A percentile compares a stretch with the other conserved stretches of the same genome.
Conservation (phyloP, 192 early-diverging fungal species). For the Umbelopsis sp. region DNA sequence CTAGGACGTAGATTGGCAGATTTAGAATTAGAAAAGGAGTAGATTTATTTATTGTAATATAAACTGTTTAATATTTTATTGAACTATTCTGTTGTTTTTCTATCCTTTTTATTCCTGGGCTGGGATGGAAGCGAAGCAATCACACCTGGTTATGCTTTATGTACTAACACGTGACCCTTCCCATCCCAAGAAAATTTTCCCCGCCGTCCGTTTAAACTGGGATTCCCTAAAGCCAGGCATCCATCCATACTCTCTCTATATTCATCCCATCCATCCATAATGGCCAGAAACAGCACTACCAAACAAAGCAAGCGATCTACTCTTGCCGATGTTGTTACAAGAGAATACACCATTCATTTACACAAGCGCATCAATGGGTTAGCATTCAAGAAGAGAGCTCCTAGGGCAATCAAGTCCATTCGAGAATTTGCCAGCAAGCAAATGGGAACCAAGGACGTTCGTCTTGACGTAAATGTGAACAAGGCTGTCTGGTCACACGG, state of each 20-base stretch:
- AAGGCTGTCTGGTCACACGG: constrained; percentile 94
- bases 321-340: constrained; percentile 88
- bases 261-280: constrained; percentile 38
- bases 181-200: no score
- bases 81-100: no score
- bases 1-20: constrained; percentile 39
- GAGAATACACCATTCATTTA: constrained; percentile 99
- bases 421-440: constrained; percentile 85
- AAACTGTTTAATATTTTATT: not conserved
- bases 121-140: no score
- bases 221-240: not conserved
- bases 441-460: constrained; percentile 98
- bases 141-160: no score
- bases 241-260: no score
- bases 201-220: no score
- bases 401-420: constrained; percentile 93
- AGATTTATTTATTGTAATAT: not conserved
- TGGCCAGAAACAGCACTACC: constrained; percentile 73
- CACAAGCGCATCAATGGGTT: constrained; percentile 87
- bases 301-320: constrained; percentile 72
- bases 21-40: constrained; percentile 18
- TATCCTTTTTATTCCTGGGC: no score
- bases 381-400: constrained; percentile 97
- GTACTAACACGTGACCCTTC: no score
- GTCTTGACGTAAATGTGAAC: constrained; percentile 94